Evolutionary conservation across 1,284 basidiomycete species (phyloP).

Genomic region (Retiboletus flavoniger): DNA sequence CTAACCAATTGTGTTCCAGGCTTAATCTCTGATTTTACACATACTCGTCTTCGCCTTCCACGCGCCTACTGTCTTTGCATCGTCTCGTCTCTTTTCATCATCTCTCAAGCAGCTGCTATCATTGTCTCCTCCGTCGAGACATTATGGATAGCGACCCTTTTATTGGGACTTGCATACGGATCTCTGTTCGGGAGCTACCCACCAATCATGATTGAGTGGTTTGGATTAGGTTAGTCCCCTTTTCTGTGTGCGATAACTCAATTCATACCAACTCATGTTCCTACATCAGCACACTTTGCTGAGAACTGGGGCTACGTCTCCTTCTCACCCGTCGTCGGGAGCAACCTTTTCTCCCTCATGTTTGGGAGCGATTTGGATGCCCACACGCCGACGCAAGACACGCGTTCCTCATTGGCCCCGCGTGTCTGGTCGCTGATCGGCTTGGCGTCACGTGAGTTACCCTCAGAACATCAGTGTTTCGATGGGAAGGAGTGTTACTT

Average conservation of each 20-base stretch:
- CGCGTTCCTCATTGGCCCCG: background rate
- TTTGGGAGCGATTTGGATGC: slow-evolving; percentile 81
- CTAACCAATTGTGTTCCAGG: slow-evolving; percentile 37
- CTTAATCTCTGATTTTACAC: slow-evolving; percentile 71
- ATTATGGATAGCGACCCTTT: slow-evolving; percentile 75
- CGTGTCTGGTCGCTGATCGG: slow-evolving; percentile 4
- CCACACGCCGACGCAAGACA: slow-evolving; percentile 45
- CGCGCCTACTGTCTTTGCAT: slow-evolving; percentile 71
- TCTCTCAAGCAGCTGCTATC: slow-evolving; percentile 65
- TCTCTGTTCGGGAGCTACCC: slow-evolving; percentile 77
- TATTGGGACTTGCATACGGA: slow-evolving; percentile 77
- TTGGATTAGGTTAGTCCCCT: slow-evolving; percentile 63
- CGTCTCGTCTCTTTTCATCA: slow-evolving; percentile 64
- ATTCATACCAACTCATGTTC: background rate
- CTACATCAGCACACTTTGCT: slow-evolving; percentile 58
- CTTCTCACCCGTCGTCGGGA: slow-evolving; percentile 75
- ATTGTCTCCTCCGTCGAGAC: slow-evolving; percentile 56
- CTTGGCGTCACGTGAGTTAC: slow-evolving; percentile 24
- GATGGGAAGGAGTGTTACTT: slow-evolving; percentile 48
- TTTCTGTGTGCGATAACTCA: background rate
- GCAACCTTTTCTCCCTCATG: slow-evolving; percentile 81
- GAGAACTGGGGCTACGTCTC: slow-evolving; percentile 87
- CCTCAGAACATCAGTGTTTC: slow-evolving; percentile 43
- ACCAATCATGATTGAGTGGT: slow-evolving; percentile 82
- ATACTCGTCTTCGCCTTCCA: slow-evolving; percentile 58